Evolutionary conservation across 2,329 filamentous ascomycete species (phyloP).

Genomic region (Aureobasidium sp.): DNA sequence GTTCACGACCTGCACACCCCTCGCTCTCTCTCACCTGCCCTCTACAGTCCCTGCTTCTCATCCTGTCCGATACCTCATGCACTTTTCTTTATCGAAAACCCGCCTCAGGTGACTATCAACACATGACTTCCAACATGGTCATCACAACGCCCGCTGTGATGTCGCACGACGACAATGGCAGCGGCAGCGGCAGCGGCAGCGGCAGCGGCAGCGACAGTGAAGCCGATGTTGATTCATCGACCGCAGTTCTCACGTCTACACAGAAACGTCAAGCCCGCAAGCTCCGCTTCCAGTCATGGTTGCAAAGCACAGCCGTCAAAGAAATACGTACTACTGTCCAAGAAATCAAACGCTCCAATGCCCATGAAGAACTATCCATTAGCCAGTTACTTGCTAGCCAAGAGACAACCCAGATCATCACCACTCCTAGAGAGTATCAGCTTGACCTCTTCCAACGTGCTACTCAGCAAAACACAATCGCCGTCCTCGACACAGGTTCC

Average conservation of each 20-base stretch:
- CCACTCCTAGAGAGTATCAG: slow-evolving; percentile 81
- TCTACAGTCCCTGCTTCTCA: neutral
- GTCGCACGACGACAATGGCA: slow-evolving; percentile 3
- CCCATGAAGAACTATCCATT: slow-evolving; percentile 44
- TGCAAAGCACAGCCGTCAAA: slow-evolving; percentile 34
- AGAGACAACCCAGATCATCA: slow-evolving; percentile 52
- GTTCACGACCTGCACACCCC: neutral
- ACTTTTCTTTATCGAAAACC: neutral
- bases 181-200: slow-evolving; percentile 4
- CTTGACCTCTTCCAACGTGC: slow-evolving; percentile 83
- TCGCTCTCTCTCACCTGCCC: neutral
- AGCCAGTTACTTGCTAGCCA: slow-evolving; percentile 45
- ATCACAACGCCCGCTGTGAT: neutral
- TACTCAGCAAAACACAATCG: slow-evolving; percentile 77
- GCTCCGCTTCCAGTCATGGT: slow-evolving; percentile 34
- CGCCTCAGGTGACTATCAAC: neutral
- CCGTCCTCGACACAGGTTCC: slow-evolving; percentile 88
- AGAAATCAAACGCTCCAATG: slow-evolving; percentile 24
- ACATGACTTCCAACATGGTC: neutral
- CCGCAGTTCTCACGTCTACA: neutral
- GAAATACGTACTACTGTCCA: slow-evolving; percentile 33
- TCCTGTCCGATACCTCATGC: neutral
- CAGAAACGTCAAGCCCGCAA: slow-evolving; percentile 35
- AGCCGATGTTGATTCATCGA: neutral
- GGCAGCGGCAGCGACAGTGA: slow-evolving; percentile 9